Percentiles rank a stretch among this genome's conserved stretches.
These are phyloP conservation scores for Cutaneotrichosporon cavernicola DNA, from an alignment of 1,284 basidiomycete genomes.

Conservation along the genomic window DNA sequence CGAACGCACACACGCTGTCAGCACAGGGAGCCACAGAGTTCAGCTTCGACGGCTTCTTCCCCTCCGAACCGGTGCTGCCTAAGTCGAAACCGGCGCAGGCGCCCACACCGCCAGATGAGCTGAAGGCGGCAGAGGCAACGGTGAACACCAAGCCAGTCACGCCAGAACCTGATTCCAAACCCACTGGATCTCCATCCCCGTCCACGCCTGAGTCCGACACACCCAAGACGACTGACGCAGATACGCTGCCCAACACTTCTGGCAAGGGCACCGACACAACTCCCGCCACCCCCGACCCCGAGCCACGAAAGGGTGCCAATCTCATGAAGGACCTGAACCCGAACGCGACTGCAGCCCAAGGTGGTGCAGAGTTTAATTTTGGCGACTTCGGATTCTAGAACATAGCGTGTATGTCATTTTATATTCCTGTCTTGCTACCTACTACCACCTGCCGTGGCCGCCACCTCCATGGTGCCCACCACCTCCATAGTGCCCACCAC, in stretches of 20 bases:
- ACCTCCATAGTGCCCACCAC: background rate
- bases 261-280: background rate
- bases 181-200: background rate
- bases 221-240: background rate
- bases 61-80: background rate
- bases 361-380: slow-evolving; percentile 11
- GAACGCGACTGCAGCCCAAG: slow-evolving; percentile 6
- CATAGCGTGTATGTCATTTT: slow-evolving; percentile 1
- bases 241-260: background rate
- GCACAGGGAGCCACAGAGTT: slow-evolving; percentile 11
- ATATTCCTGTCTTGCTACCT: background rate
- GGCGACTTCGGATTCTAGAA: slow-evolving; percentile 14
- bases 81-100: background rate
- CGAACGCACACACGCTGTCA: background rate
- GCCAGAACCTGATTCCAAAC: background rate
- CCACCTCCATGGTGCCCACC: slow-evolving; percentile 2
- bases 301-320: slow-evolving; percentile 11
- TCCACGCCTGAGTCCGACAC: background rate
- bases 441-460: slow-evolving; percentile 10
- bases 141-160: background rate
- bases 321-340: slow-evolving; percentile 17
- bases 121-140: background rate
- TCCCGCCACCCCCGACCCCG: background rate
- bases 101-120: no score
- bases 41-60: slow-evolving; percentile 11